Base-by-base conservation (phyloP, 371 early-diverging fungal species). In the Smittium mucronatum region DNA sequence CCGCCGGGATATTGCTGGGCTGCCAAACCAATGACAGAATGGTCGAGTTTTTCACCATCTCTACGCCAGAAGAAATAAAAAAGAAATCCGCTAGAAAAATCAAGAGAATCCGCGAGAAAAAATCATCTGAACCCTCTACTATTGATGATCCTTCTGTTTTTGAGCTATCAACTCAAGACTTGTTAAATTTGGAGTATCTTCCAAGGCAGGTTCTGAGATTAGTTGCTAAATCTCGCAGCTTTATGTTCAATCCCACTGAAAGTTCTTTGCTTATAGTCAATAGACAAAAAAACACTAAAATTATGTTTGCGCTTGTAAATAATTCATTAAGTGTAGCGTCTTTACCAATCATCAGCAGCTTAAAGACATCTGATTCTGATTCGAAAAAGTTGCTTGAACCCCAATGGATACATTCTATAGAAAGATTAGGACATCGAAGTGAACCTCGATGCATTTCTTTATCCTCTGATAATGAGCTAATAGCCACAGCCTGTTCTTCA, bases 361-460 rank as follows among this genome's bases (percentile, higher is more conserved):
- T 21, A 47, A 5, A 47, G 21, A 11, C 47, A 47, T 47, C 47
- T 47, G 5, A 5, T 11, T 11, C 5, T 5, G 21, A 21, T 21
- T 47, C 47, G 5, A 47, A 47, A 47, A 76, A 36, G 83, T 84
- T 73, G 2, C 75, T 72, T 26, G 88, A 86, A 66, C 84, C 86
- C 36, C 73, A 78, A 68, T 78, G 81, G 63, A 70, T 85, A 28
- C 82, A 83, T 65, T 81, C 88, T 0, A 72, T 97, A 35, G 95
- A 94, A 73, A 74, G 89, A 57, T 85, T 83, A 32, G 98, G 98
- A 17, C 98, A 97, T 78, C 87, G 97, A 17, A 84, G 87, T 25
- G 97, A 97, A 77, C 84, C 94, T 61, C 91, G 96, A 64, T 83
- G 91, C 0, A 75, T 95, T 36, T 84, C 93, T 21, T 80, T 97